Evolutionary conservation across 2,329 filamentous ascomycete species (phyloP).

Genomic region (Dactylonectria estremocensis): DNA sequence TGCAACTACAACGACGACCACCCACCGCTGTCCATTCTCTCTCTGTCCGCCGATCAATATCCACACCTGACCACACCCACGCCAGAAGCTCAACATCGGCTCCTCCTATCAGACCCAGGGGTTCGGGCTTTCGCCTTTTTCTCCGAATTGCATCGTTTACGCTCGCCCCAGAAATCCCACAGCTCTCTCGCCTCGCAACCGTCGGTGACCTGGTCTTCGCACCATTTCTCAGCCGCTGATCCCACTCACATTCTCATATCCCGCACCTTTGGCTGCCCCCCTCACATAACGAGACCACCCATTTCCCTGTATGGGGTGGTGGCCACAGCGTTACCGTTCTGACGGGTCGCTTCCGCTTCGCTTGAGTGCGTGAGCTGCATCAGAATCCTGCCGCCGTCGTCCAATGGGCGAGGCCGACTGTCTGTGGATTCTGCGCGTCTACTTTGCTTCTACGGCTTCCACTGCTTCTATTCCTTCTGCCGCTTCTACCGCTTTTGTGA

Average conservation of each 20-base stretch:
- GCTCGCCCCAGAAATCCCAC: background rate
- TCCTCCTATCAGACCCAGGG: background rate
- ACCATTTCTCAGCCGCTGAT: constrained; percentile 5
- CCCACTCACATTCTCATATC: constrained; percentile 9
- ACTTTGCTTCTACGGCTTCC: background rate
- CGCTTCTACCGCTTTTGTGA: constrained; percentile 4
- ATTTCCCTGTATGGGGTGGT: constrained; percentile 32
- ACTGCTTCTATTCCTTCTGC: constrained; percentile 11
- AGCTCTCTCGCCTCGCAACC: background rate
- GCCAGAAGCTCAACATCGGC: background rate
- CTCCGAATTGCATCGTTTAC: constrained; percentile 4
- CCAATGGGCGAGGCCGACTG: constrained; percentile 25
- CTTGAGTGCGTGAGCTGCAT: constrained; percentile 24
- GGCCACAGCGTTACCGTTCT: constrained; percentile 35
- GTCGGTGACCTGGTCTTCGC: background rate
- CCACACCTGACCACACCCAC: constrained; percentile 22
- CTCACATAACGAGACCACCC: constrained; percentile 13
- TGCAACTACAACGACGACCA: constrained; percentile 3
- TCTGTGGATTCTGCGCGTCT: constrained; percentile 10
- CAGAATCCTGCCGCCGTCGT: constrained; percentile 16
- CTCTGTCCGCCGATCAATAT: constrained; percentile 20
- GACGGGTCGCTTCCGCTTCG: constrained; percentile 26
- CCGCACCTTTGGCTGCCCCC: constrained; percentile 20
- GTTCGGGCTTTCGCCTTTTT: background rate
- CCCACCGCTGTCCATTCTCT: constrained; percentile 5